Evolutionary conservation across 1,139 yeast genomes (phyloP), one percentile per base, ranked within the genome.

Genomic region (Scheffersomyces lignicola): DNA sequence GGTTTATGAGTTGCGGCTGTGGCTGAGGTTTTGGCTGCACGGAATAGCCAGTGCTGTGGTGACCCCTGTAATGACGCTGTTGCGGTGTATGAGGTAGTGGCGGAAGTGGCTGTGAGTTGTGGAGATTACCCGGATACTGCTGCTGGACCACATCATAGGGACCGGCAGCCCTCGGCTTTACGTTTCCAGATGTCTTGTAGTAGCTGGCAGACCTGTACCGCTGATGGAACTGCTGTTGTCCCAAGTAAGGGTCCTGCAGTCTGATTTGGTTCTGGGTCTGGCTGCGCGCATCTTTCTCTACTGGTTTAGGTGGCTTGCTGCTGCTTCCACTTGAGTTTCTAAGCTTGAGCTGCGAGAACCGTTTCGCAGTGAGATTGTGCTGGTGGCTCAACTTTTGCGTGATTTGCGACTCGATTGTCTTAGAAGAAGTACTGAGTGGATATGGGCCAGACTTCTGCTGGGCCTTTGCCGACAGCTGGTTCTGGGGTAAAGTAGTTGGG

Each of bases 341-440:
- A 14, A 18, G 17, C 26, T 44, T 46, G 8, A 49, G 40, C 29
- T 49, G 52, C 5, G 53, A 48, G 15, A 49, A 39, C 18, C 49
- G 36, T 29, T 49, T 49, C 8, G 51, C 48, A 2, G 53, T 49
- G 21, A 48, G 39, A 28, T 47, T 49, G 33, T 40, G 50, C 31
- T 49, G 50, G 18, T 44, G 32, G 31, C 38, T 48, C 30, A 45
- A 43, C 10, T 48, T 43, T 18, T 46, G 28, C 20, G 43, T 41
- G 22, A 49, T 33, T 22, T 49, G 49, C 18, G 44, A 50, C 16
- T 47, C 49, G 17, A 26, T 15, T 33, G 29, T 16, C 10, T 14
- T 26, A 7, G 28, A 12, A 15, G 28, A 25, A 10, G 20, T 14
- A 15, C 10, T 26, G 7, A 10, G 16, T 15, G 29, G 29, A 26